Conservation (phyloP, 78 protist species). For the Planoprotostelium fungivorum region DNA sequence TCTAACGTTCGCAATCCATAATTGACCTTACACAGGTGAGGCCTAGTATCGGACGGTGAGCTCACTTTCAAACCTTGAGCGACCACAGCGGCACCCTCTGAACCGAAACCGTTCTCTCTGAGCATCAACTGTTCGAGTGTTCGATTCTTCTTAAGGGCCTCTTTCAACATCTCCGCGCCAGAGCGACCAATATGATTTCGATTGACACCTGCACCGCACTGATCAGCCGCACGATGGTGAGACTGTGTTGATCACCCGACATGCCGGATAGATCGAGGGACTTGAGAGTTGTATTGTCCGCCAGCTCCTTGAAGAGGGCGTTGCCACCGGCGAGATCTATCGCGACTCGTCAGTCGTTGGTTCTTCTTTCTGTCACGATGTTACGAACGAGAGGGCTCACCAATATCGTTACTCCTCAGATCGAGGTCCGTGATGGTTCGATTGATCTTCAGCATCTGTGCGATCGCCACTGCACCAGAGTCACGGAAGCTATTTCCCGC, state of each 20-base stretch:
- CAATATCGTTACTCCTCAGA: background rate
- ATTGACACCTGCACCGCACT: background rate
- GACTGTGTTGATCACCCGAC: background rate
- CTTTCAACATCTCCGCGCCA: background rate
- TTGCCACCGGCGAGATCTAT: background rate
- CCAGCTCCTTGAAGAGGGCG: background rate
- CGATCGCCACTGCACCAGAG: background rate
- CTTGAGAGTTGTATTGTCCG: background rate
- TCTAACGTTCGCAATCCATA: background rate
- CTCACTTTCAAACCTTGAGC: background rate
- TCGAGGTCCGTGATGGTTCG: background rate
- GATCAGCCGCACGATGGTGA: background rate
- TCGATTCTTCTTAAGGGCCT: background rate
- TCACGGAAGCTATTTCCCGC: background rate
- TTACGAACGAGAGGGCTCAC: background rate
- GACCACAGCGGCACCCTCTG: background rate
- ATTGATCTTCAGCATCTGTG: background rate
- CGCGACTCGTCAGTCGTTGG: background rate
- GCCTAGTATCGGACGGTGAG: background rate
- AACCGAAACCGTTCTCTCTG: background rate
- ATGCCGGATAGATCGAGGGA: background rate
- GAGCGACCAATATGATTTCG: background rate
- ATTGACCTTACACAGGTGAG: background rate
- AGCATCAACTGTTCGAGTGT: background rate
- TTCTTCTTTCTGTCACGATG: too few relatives aligned